phyloP scores from a whole-genome alignment of 1,284 basidiomycete species.

The Gymnopus androsaceus region DNA sequence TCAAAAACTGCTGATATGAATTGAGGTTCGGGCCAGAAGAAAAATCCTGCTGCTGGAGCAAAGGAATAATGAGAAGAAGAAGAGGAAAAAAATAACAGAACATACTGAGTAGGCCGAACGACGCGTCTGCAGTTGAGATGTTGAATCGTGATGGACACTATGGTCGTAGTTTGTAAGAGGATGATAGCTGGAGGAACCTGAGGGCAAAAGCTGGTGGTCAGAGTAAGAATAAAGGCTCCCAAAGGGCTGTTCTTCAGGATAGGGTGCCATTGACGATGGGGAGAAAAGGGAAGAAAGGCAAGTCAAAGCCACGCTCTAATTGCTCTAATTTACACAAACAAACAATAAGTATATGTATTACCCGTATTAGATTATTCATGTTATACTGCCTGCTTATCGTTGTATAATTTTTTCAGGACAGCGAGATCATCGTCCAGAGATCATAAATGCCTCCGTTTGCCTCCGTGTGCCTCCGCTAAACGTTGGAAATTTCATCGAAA shows the following conservation, averaged over 20 bases:
- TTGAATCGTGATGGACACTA: not conserved
- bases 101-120: not conserved
- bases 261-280: not conserved
- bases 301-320: too few species aligned
- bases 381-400: too few species aligned
- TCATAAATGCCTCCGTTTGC: too few species aligned
- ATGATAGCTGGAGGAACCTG: not conserved
- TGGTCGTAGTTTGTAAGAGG: not conserved
- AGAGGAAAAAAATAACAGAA: constrained; percentile 3
- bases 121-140: constrained; percentile 9
- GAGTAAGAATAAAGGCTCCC: not conserved
- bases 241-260: not conserved
- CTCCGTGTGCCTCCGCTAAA: too few species aligned
- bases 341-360: too few species aligned
- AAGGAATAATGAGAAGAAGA: not conserved
- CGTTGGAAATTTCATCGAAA: too few species aligned
- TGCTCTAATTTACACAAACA: too few species aligned
- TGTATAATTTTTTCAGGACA: too few species aligned
- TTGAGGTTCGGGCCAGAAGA: not conserved
- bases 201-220: not conserved
- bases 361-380: too few species aligned
- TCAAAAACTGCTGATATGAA: constrained; percentile 13
- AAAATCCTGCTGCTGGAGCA: not conserved
- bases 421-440: too few species aligned
- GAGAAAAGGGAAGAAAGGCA: not conserved